These are phyloP conservation scores for Smittium culicis DNA, from an alignment of 371 early-diverging fungal species.

Conservation along the genomic window DNA sequence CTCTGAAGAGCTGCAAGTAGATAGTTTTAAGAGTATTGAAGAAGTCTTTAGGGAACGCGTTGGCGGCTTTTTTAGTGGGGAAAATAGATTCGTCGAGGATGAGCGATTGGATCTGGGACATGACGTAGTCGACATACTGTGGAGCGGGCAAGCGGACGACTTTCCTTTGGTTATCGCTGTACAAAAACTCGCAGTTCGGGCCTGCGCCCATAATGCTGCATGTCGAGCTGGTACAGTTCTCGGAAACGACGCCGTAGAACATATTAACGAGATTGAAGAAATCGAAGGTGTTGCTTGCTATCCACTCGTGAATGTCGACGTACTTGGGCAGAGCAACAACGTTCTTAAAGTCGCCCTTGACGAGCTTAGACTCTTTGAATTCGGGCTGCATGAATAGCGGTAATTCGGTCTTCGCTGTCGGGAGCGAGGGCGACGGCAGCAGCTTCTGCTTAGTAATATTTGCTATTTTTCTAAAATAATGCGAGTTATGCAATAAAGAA, in stretches of 20 bases:
- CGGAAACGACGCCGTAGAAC: conserved; percentile 80
- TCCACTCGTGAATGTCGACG: conserved; percentile 89
- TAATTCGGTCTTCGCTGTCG: conserved; percentile 26
- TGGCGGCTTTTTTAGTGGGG: conserved; percentile 48
- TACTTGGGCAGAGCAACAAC: conserved; percentile 77
- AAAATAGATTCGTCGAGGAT: conserved; percentile 76
- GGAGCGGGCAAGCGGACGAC: conserved; percentile 75
- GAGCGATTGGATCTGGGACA: conserved; percentile 75
- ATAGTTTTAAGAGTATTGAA: conserved; percentile 48
- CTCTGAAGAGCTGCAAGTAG: conserved; percentile 70
- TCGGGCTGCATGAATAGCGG: conserved; percentile 64
- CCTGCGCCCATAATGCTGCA: conserved; percentile 86
- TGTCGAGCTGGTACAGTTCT: conserved; percentile 66
- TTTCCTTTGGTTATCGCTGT: conserved; percentile 77
- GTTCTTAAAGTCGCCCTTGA: conserved; percentile 78
- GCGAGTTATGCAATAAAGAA: background rate
- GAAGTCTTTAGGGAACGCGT: conserved; percentile 72
- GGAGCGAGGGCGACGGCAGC: conserved; percentile 14
- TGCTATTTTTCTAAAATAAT: conserved; percentile 24
- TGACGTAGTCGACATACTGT: conserved; percentile 85
- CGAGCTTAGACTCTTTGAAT: conserved; percentile 65
- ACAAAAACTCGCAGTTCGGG: conserved; percentile 65
- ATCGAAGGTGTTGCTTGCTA: conserved; percentile 78
- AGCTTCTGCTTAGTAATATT: conserved; percentile 33
- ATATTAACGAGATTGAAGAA: conserved; percentile 87